A percentile compares a stretch with the other conserved stretches of the same genome.
phyloP scores from a whole-genome alignment of 345 rosid genomes.

The Nephelium lappaceum region DNA sequence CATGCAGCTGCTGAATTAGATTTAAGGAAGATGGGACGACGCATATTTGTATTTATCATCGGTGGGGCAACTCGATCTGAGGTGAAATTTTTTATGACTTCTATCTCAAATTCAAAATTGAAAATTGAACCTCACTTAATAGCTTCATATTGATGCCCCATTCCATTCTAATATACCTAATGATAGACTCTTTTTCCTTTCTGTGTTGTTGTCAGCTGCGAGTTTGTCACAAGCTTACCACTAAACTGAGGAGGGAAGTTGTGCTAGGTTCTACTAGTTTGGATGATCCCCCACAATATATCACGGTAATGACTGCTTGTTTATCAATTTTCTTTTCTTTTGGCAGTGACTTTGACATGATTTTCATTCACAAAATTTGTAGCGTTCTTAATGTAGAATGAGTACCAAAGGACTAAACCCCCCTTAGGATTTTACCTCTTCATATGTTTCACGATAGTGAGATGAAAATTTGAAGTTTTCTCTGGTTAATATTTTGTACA shows the following conservation, averaged over 20 bases:
- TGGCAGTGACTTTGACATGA: not conserved
- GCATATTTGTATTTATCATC: constrained; percentile 79
- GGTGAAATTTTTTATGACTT: constrained; percentile 41
- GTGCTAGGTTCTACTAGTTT: constrained; percentile 77
- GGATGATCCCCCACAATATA: constrained; percentile 78
- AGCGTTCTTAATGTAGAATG: not conserved
- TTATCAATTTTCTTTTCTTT: not conserved
- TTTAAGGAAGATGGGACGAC: constrained; percentile 78
- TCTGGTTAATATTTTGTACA: too few relatives aligned
- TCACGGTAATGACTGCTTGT: constrained; percentile 50
- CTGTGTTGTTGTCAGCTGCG: constrained; percentile 54
- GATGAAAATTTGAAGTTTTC: not conserved
- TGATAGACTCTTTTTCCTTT: not conserved
- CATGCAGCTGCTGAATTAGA: constrained; percentile 61
- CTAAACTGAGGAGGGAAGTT: constrained; percentile 83
- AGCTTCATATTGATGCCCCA: not conserved
- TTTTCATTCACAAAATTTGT: not conserved
- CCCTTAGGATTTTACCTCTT: too few relatives aligned
- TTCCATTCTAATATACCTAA: constrained; percentile 2
- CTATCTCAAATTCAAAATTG: not conserved
- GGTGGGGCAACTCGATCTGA: constrained; percentile 98
- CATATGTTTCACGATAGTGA: too few relatives aligned
- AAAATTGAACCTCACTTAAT: constrained; percentile 7
- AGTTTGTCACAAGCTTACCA: constrained; percentile 87
- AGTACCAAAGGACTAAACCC: not conserved